phyloP scores from a whole-genome alignment of 2,329 filamentous ascomycete genomes.

The Apiospora pterosperma region DNA sequence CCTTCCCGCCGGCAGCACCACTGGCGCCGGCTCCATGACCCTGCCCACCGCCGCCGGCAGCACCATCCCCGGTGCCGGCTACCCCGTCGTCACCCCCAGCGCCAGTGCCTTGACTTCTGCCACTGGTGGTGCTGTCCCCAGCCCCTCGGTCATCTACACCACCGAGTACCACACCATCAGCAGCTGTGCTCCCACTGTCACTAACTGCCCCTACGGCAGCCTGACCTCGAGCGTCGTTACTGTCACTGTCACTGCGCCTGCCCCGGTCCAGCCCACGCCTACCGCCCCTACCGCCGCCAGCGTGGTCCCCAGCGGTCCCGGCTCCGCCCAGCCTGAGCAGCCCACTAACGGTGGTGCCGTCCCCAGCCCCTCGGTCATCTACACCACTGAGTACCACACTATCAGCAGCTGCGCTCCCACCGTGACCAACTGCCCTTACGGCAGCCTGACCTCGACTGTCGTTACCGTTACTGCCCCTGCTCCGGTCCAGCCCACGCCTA shows the following conservation, averaged over 20 bases:
- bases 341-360: too few relatives aligned
- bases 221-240: conserved; percentile 31
- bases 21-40: background rate
- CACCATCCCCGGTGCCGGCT: background rate
- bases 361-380: conserved; percentile 22
- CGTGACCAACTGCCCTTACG: conserved; percentile 22
- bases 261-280: conserved; percentile 18
- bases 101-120: background rate
- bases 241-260: conserved; percentile 22
- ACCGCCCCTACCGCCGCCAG: background rate
- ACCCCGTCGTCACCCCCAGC: background rate
- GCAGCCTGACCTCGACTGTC: conserved; percentile 19
- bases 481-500: background rate
- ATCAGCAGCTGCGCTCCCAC: conserved; percentile 9
- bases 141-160: background rate
- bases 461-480: background rate
- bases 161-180: background rate
- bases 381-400: conserved; percentile 12
- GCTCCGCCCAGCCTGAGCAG: too few relatives aligned
- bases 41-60: background rate
- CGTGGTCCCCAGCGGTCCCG: too few relatives aligned
- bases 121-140: background rate
- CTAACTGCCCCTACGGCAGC: conserved; percentile 21
- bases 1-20: background rate
- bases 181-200: conserved; percentile 18